Base-by-base conservation (phyloP, 164 flowering plant genomes). In the Platanus orientalis region DNA sequence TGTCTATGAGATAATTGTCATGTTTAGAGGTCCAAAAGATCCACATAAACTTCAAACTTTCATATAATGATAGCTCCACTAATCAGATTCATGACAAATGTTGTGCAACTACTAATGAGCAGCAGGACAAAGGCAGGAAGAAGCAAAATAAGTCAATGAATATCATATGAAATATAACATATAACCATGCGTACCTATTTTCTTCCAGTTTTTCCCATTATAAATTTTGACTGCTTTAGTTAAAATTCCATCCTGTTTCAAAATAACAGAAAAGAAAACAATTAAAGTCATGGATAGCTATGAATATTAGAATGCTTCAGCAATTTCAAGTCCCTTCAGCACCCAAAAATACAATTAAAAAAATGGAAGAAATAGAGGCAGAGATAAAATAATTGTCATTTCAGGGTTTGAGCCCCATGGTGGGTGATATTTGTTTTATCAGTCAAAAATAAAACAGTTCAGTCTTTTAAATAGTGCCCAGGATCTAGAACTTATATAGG, bases 171-270 rank as follows among this genome's bases (percentile, higher is more conserved):
- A 10, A 5, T 34, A 7, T 23, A 14, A 53, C 12, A 54, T n/a
- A 16, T 14, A 49, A 36, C 16, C 40, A 55, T 32, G 4, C 61
- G 32, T 55, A 85, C 94, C 89, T 64, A 88, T 82, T 71, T 72
- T 80, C 65, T 88, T 88, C 94, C 94, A 88, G 58, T 71, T 78
- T 62, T 70, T 85, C 17, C 80, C 86, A 1, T 75, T 72, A 71
- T 32, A 76, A 36, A 21, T 62, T 49, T 67, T 44, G 21, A 87
- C 90, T 7, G 74, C 82, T 49, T 56, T 63, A 3, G 62, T 42
- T 49, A 87, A 68, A 13, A 55, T 53, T 9, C 71, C 71, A 65
- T 87, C 90, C 94, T 87, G 76, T 47, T 52, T 26, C 57, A 40
- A 54, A 40, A 39, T 23, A 58, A 47, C 27, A 65, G 16, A 58